Evolutionary conservation across 192 early-diverging fungal species (phyloP).

Genomic region (Podila horticola): DNA sequence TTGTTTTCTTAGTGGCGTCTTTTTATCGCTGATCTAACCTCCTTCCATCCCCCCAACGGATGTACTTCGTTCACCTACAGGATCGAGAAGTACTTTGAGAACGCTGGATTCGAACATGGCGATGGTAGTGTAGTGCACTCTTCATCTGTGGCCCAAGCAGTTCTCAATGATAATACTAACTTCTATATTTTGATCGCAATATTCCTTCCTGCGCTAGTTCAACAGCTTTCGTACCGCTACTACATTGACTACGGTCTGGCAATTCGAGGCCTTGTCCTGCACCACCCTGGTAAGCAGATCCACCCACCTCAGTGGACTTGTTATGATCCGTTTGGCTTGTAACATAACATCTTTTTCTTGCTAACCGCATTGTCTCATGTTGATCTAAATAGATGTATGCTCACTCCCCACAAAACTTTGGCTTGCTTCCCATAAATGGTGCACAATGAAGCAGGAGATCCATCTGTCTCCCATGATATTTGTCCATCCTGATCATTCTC

Average conservation of each 20-base stretch:
- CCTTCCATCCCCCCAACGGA: too few relatives aligned
- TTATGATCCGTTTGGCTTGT: background rate
- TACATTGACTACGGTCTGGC: conserved; percentile 78
- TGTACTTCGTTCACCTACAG: conserved; percentile 13
- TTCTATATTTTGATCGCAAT: background rate
- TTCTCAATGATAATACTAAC: background rate
- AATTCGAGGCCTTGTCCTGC: conserved; percentile 72
- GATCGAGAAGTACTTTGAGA: conserved; percentile 69
- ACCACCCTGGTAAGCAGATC: conserved; percentile 55
- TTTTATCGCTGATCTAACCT: background rate
- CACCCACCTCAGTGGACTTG: background rate
- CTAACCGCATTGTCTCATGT: background rate
- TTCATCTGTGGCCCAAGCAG: background rate
- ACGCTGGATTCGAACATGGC: conserved; percentile 64
- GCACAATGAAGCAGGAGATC: background rate
- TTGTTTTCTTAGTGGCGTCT: background rate
- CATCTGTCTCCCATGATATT: too few relatives aligned
- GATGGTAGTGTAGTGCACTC: conserved; percentile 39
- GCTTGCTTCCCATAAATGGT: background rate
- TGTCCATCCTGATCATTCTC: too few relatives aligned
- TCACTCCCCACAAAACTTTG: too few relatives aligned
- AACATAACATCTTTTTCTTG: too few relatives aligned
- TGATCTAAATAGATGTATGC: too few relatives aligned
- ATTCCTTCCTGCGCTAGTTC: conserved; percentile 29
- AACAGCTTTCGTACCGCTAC: conserved; percentile 64